Evolutionary conservation across 1,139 yeast genomes (phyloP), one percentile per base, ranked within the genome.

Genomic region (Geotrichum reessii): DNA sequence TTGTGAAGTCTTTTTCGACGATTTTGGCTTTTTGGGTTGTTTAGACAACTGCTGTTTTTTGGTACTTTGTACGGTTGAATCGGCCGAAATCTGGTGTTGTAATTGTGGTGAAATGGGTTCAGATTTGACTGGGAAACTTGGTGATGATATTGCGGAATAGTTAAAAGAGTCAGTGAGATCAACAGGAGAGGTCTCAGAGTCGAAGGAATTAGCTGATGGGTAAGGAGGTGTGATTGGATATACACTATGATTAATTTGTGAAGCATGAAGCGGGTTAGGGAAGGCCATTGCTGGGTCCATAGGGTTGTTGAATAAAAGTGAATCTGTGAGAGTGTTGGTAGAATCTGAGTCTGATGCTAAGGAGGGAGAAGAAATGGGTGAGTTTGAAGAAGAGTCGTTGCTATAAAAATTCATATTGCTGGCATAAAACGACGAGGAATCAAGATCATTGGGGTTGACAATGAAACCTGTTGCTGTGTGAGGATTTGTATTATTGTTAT

Each of bases 121-220:
- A n/a, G 19, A n/a, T 24, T 57, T 61, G 44, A 57, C 56, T 14
- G 48, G 28, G 11, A 33, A 33, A 4, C n/a, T 9, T 33, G 40
- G 40, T 6, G 40, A 33, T 4, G 40, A 33, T 33, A 33, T 33
- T 17, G 40, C 19, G 44, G 28, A 8, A 40, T 52, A 48, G 33
- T 51, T 47, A 46, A 47, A 47, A 12, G 53, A 12, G 50, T 47
- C 52, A n/a, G 52, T 47, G n/a, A 33, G 40, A 7, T 52, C 59
- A 8, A 50, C 56, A 5, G 58, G 58, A 14, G 64, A 55, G 19
- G 58, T 46, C 22, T 47, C 58, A 8, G 52, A 25, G n/a, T 58
- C 59, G 11, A 37, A 48, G 19, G 53, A 40, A 12, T 42, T 47
- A 14, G 40, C 40, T 12, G 40, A 33, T 33, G 40, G 40, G 40